Conservation (phyloP, 1,284 basidiomycete genomes). For the Sporisorium reilianum region DNA sequence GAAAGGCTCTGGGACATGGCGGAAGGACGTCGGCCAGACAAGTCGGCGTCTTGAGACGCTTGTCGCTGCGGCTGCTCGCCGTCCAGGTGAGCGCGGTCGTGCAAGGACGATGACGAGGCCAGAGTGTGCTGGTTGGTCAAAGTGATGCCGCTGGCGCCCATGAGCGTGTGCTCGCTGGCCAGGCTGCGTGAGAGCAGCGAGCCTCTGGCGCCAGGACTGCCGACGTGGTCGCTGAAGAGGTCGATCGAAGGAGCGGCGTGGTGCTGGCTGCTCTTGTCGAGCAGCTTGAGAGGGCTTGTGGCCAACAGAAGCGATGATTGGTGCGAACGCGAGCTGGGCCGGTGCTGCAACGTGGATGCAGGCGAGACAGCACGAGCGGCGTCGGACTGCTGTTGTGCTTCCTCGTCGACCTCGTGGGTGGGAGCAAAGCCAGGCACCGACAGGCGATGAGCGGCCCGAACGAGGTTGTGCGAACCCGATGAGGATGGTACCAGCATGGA, state of each 20-base stretch:
- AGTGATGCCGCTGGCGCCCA: slow-evolving; percentile 54
- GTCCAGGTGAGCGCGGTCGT: slow-evolving; percentile 12
- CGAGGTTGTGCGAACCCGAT: slow-evolving; percentile 19
- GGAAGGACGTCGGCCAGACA: slow-evolving; percentile 13
- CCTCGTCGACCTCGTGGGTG: slow-evolving; percentile 30
- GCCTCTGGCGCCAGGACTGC: slow-evolving; percentile 40
- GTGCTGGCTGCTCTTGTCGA: slow-evolving; percentile 50
- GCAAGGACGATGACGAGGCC: slow-evolving; percentile 2
- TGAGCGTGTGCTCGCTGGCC: slow-evolving; percentile 55
- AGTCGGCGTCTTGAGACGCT: slow-evolving; percentile 1
- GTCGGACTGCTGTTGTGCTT: slow-evolving; percentile 6
- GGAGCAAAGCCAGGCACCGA: slow-evolving; percentile 39
- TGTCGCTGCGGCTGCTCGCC: slow-evolving; percentile 13
- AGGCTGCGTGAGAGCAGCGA: slow-evolving; percentile 48
- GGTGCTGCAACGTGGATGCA: slow-evolving; percentile 12
- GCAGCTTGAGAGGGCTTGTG: slow-evolving; percentile 51
- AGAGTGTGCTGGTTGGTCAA: slow-evolving; percentile 28
- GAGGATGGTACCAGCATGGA: slow-evolving; percentile 28
- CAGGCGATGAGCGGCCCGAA: slow-evolving; percentile 22
- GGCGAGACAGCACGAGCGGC: slow-evolving; percentile 22
- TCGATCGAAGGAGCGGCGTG: slow-evolving; percentile 55
- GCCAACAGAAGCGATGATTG: slow-evolving; percentile 35
- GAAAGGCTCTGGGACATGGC: slow-evolving; percentile 32
- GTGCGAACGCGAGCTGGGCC: slow-evolving; percentile 20
- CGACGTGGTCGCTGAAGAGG: slow-evolving; percentile 46